These are phyloP conservation scores for Phaeoacremonium minimum DNA, from an alignment of 2,329 filamentous ascomycete genomes.

Conservation along the genomic window DNA sequence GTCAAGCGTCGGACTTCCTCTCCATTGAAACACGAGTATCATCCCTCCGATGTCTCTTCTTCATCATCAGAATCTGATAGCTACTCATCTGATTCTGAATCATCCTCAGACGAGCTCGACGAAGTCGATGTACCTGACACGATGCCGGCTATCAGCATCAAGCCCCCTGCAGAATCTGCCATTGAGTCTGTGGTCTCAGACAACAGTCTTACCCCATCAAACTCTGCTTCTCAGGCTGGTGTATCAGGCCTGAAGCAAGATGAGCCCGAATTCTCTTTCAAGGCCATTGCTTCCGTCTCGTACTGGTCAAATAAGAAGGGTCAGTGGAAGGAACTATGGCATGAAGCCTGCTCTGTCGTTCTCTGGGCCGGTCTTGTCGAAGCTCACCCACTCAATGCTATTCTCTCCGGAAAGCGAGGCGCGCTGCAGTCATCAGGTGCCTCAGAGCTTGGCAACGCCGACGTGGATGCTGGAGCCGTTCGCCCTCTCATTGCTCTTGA, in stretches of 20 bases:
- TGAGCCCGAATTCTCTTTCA: constrained; percentile 34
- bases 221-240: constrained; percentile 73
- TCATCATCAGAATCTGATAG: constrained; percentile 56
- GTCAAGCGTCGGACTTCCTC: constrained; percentile 77
- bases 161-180: constrained; percentile 25
- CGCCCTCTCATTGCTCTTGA: constrained; percentile 66
- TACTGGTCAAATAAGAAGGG: constrained; percentile 59
- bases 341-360: constrained; percentile 48
- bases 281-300: constrained; percentile 51
- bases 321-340: constrained; percentile 54
- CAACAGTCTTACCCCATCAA: constrained; percentile 69
- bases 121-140: constrained; percentile 57
- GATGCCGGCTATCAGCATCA: constrained; percentile 54
- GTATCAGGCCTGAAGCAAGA: constrained; percentile 50
- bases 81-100: constrained; percentile 45
- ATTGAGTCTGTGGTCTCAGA: constrained; percentile 40
- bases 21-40: constrained; percentile 94
- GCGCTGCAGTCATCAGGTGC: constrained; percentile 25
- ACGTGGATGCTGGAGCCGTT: constrained; percentile 22
- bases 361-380: constrained; percentile 57
- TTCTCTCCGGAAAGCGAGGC: constrained; percentile 24
- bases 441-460: constrained; percentile 16
- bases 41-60: constrained; percentile 69
- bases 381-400: constrained; percentile 39
- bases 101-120: constrained; percentile 53